phyloP scores from a whole-genome alignment of 2,329 filamentous ascomycete species.

The Fusarium anthophilum region DNA sequence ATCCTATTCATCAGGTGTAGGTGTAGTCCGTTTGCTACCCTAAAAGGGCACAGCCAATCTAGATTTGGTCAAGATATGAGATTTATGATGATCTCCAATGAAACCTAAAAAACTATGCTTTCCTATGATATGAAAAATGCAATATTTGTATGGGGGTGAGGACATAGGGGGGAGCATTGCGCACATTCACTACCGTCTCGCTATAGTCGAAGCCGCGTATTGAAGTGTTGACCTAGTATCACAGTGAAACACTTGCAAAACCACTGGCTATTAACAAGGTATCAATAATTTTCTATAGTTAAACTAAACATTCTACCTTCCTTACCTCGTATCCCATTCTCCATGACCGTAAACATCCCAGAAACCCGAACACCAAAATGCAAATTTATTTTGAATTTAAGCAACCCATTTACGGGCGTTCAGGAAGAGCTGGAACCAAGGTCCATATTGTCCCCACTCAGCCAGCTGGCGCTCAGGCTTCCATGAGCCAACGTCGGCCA shows the following conservation, averaged over 20 bases:
- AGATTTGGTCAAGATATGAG: not conserved
- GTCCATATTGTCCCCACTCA: slow-evolving; percentile 82
- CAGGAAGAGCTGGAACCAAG: slow-evolving; percentile 87
- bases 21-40: not conserved
- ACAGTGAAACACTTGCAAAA: not conserved
- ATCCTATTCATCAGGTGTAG: not conserved
- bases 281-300: slow-evolving; percentile 11
- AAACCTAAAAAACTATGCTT: not conserved
- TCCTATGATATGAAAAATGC: not conserved
- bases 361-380: slow-evolving; percentile 29
- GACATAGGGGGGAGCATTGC: too few species aligned
- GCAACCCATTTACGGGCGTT: slow-evolving; percentile 91
- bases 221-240: not conserved
- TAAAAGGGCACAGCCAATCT: not conserved
- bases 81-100: not conserved
- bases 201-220: not conserved
- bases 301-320: slow-evolving; percentile 3
- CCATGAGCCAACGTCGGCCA: slow-evolving; percentile 82
- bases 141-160: not conserved
- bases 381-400: slow-evolving; percentile 43
- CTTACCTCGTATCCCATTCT: slow-evolving; percentile 9
- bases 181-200: not conserved
- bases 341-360: slow-evolving; percentile 9
- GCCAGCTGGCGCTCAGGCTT: slow-evolving; percentile 66
- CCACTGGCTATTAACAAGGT: not conserved